Evolutionary conservation across 345 rosid species (phyloP), one percentile per base, ranked within the genome.

Genomic region (Bretschneidera sinensis): DNA sequence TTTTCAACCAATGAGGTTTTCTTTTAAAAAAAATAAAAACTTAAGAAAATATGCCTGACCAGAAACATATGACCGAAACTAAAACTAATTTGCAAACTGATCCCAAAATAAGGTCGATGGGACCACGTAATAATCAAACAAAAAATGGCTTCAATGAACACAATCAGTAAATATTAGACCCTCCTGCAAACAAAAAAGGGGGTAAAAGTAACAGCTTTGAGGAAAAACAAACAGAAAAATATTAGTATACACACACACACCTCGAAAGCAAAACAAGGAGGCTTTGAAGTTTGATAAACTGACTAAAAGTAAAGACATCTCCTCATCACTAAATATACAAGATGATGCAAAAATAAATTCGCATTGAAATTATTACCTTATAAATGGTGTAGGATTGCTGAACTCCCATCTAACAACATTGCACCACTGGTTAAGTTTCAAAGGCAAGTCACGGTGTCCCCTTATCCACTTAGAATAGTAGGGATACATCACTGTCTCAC

Each of bases 321-420:
- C 33, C 5, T 28, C 33, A 28, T 28, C 33, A 28, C 33, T 8
- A 28, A 2, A n/a, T n/a, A 51, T 14, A 2, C 6, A 23, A 18
- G 20, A 48, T 31, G 33, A 16, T 16, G 31, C 35, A 9, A 17
- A 28, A 28, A 8, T 17, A 43, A 23, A 59, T 43, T 9, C 13
- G 18, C 17, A 55, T 53, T 48, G 17, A 64, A 14, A 39, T 39
- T 13, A 66, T 47, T 68, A 94, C 99, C 99, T 83, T 78, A 94
- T 94, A 84, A 94, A 90, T 33, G 99, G 97, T 22, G 99, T 94
- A n/a, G 99, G 99, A 74, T 94, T 81, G 85, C 96, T 94, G 70
- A 94, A 94, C 66, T 94, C 97, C 99, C 97, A 90, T 69, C 99
- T 83, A 64, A 94, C 99, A 68, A 94, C 99, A 79, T 94, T 94